phyloP scores from a whole-genome alignment of 345 rosid genomes.

The Populus euphratica region DNA sequence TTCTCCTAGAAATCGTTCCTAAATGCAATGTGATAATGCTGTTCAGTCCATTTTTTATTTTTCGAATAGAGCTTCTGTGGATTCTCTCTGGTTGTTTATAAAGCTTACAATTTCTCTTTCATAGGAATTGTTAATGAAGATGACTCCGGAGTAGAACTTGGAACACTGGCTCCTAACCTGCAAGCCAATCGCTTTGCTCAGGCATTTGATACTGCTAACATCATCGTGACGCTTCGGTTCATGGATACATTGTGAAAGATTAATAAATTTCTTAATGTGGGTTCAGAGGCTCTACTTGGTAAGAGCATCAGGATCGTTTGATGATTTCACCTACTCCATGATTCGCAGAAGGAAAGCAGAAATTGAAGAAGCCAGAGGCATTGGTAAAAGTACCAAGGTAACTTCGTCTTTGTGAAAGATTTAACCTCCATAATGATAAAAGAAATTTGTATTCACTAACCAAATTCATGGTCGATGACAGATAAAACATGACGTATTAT shows the following conservation, averaged over 20 bases:
- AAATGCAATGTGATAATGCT: not conserved
- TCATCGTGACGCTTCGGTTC: slow-evolving; percentile 81
- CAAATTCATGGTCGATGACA: slow-evolving; percentile 17
- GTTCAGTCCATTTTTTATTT: not conserved
- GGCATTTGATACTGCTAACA: slow-evolving; percentile 81
- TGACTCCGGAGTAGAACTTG: slow-evolving; percentile 94
- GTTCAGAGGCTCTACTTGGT: slow-evolving; percentile 83
- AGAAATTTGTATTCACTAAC: not conserved
- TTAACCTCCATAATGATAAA: not conserved
- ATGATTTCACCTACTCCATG: slow-evolving; percentile 81
- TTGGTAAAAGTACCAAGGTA: slow-evolving; percentile 42
- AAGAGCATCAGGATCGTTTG: slow-evolving; percentile 61
- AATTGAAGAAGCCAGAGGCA: slow-evolving; percentile 35
- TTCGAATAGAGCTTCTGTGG: not conserved
- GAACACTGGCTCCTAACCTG: slow-evolving; percentile 64
- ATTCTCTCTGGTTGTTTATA: not conserved
- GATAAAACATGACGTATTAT: slow-evolving; percentile 75
- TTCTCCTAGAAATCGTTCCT: too few relatives aligned
- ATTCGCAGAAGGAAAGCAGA: slow-evolving; percentile 73
- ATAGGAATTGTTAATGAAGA: slow-evolving; percentile 80
- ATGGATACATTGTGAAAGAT: slow-evolving; percentile 84
- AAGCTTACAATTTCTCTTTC: not conserved
- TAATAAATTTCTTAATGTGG: slow-evolving; percentile 64
- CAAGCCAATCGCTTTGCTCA: slow-evolving; percentile 68
- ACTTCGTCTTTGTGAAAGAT: not conserved